phyloP scores from a whole-genome alignment of 441 rosid species.

The Theobroma grandiflorum region DNA sequence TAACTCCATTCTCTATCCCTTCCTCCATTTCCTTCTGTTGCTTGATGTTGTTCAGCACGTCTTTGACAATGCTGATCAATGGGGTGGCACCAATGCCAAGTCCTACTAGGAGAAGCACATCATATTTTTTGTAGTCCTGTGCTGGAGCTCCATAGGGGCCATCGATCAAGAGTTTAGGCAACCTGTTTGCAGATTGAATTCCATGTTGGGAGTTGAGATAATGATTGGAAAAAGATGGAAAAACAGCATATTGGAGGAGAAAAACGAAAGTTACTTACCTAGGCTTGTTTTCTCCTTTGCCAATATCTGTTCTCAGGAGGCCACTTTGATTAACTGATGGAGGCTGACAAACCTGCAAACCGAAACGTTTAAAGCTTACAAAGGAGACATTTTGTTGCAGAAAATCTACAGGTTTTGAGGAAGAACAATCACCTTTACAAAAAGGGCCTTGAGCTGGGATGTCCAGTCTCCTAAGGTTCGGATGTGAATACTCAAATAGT shows the following conservation, averaged over 20 bases:
- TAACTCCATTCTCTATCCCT: slow-evolving; percentile 28
- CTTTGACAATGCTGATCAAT: slow-evolving; percentile 72
- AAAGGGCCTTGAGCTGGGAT: slow-evolving; percentile 53
- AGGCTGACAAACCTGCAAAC: slow-evolving; percentile 59
- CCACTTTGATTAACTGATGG: slow-evolving; percentile 67
- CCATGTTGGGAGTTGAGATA: not conserved
- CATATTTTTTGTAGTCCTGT: slow-evolving; percentile 76
- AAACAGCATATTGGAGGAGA: not conserved
- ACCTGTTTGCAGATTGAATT: slow-evolving; percentile 34
- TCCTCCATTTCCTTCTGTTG: slow-evolving; percentile 47
- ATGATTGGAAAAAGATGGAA: not conserved
- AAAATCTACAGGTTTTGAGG: not conserved
- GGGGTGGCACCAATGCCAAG: slow-evolving; percentile 85
- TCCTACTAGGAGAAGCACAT: slow-evolving; percentile 68
- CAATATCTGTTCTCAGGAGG: slow-evolving; percentile 60
- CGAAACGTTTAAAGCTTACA: not conserved
- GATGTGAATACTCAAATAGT: slow-evolving; percentile 65
- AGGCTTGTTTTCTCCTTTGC: slow-evolving; percentile 41
- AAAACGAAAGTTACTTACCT: slow-evolving; percentile 49
- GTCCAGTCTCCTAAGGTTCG: slow-evolving; percentile 77
- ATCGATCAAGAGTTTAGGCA: slow-evolving; percentile 67
- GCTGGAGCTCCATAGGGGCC: slow-evolving; percentile 86
- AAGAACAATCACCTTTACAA: slow-evolving; percentile 43
- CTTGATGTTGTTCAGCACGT: slow-evolving; percentile 72
- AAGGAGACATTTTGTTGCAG: not conserved